Percentiles rank a stretch among this genome's conserved stretches.
phyloP scores from a whole-genome alignment of 306 rosid genomes.

The Chamaecrista fasciculata region DNA sequence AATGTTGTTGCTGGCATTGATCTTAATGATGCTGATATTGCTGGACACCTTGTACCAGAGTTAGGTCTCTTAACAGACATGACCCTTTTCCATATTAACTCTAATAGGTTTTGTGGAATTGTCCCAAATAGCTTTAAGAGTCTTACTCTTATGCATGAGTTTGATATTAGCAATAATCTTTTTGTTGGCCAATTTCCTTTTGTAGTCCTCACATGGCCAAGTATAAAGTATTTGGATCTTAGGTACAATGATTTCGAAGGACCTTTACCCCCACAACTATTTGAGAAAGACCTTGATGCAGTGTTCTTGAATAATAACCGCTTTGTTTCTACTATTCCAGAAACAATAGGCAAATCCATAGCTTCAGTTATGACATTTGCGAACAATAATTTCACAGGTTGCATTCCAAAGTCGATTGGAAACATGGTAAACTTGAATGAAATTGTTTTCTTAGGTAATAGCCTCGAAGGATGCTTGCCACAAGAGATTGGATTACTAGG shows the following conservation, averaged over 20 bases:
- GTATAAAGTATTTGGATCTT: constrained; percentile 39
- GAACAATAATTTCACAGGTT: constrained; percentile 59
- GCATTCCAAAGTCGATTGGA: constrained; percentile 61
- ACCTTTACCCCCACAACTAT: constrained; percentile 32
- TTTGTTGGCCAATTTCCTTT: constrained; percentile 48
- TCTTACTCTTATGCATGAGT: constrained; percentile 36
- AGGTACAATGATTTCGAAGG: constrained; percentile 57
- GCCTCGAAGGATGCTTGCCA: constrained; percentile 63
- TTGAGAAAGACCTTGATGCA: constrained; percentile 56
- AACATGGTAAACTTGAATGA: constrained; percentile 61
- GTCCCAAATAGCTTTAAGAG: constrained; percentile 36
- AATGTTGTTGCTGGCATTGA: constrained; percentile 51
- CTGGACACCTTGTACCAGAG: constrained; percentile 42
- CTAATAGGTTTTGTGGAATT: constrained; percentile 55
- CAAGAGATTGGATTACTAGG: constrained; percentile 52
- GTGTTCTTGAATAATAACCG: constrained; percentile 66
- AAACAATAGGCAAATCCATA: constrained; percentile 52
- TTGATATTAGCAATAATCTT: constrained; percentile 52
- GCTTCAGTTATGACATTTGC: constrained; percentile 61
- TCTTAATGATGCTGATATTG: constrained; percentile 50
- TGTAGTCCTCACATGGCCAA: constrained; percentile 37
- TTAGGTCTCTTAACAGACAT: constrained; percentile 36
- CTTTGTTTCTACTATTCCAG: constrained; percentile 56
- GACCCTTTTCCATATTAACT: constrained; percentile 51
- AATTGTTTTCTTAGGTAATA: constrained; percentile 50